Percentiles rank a stretch among this genome's conserved stretches.
These are phyloP conservation scores for Tylopilus orsonianus DNA, from an alignment of 1,284 basidiomycete genomes.

Conservation along the genomic window DNA sequence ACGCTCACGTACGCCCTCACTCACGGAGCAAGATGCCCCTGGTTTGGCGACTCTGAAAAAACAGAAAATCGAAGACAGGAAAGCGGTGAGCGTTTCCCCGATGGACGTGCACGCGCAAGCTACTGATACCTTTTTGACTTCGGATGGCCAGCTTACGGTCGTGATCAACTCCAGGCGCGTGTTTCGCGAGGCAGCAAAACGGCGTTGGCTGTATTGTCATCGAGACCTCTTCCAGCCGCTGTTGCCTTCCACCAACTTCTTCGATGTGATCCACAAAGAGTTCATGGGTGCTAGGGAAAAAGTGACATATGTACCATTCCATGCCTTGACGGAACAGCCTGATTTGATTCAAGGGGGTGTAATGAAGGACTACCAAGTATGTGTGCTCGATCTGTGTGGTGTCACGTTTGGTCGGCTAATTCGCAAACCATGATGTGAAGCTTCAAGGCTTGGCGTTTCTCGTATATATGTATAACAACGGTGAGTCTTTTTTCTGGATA, in stretches of 20 bases:
- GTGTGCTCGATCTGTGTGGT: neutral
- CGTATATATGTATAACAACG: constrained; percentile 56
- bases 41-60: constrained; percentile 29
- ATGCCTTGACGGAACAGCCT: constrained; percentile 46
- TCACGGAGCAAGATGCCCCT: neutral
- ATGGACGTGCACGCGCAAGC: neutral
- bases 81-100: constrained; percentile 35
- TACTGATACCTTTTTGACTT: neutral
- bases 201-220: constrained; percentile 42
- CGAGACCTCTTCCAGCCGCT: constrained; percentile 42
- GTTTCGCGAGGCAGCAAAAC: constrained; percentile 37
- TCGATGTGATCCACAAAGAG: constrained; percentile 31
- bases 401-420: constrained; percentile 4
- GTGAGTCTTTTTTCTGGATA: constrained; percentile 28
- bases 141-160: constrained; percentile 36
- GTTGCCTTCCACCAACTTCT: constrained; percentile 38
- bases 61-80: constrained; percentile 37
- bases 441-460: constrained; percentile 54
- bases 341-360: constrained; percentile 42
- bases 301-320: constrained; percentile 37
- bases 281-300: constrained; percentile 20
- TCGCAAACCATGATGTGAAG: constrained; percentile 26
- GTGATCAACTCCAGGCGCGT: constrained; percentile 36
- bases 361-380: constrained; percentile 62
- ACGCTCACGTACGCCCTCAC: constrained; percentile 18